Conservation (phyloP, 2,329 filamentous ascomycete genomes). For the Exophiala sp. region DNA sequence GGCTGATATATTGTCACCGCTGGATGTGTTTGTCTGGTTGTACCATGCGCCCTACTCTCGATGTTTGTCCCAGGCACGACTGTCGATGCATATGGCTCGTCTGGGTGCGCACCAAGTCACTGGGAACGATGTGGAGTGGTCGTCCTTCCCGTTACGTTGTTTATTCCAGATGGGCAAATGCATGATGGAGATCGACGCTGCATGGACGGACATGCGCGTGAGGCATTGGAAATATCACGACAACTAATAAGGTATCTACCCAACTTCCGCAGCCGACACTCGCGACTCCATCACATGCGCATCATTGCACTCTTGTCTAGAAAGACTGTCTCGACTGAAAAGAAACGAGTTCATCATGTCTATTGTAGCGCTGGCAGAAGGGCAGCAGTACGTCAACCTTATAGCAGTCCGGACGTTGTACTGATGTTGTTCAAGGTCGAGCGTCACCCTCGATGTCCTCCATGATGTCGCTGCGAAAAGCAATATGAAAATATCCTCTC, state of each 20-base stretch:
- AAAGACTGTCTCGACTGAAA: background rate
- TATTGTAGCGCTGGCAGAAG: slow-evolving; percentile 26
- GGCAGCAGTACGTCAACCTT: slow-evolving; percentile 10
- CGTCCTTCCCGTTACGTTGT: too few species aligned
- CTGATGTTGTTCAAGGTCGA: slow-evolving; percentile 18
- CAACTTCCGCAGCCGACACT: background rate
- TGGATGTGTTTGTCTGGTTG: too few species aligned
- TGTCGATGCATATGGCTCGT: too few species aligned
- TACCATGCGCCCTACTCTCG: too few species aligned
- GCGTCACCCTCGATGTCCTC: slow-evolving; percentile 24
- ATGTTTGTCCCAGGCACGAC: too few species aligned
- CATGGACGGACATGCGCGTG: slow-evolving; percentile 12
- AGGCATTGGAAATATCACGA: background rate
- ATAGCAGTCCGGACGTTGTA: background rate
- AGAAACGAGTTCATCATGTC: slow-evolving; percentile 20
- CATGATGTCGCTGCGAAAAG: slow-evolving; percentile 24
- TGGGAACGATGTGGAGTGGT: too few species aligned
- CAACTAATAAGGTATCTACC: background rate
- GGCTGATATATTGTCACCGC: background rate
- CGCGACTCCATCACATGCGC: background rate
- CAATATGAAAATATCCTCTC: slow-evolving; percentile 20
- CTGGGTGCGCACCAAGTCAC: too few species aligned
- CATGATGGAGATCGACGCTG: slow-evolving; percentile 13
- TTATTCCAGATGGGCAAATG: too few species aligned
- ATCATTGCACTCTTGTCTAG: background rate